Base-by-base conservation (phyloP, 345 rosid genomes). In the Pseudoturritis turrita region DNA sequence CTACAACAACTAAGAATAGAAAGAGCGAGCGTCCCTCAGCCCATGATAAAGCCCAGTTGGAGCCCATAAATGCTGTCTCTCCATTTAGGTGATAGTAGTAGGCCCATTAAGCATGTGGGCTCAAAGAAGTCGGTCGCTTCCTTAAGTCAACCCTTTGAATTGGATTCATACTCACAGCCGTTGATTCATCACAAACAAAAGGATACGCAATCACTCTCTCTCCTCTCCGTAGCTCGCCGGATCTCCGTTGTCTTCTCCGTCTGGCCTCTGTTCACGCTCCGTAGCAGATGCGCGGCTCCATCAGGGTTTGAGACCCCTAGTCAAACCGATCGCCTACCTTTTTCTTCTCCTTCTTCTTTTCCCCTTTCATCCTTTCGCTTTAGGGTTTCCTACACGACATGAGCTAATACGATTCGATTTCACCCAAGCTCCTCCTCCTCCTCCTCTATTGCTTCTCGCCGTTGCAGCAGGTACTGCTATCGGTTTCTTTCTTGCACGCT, bases 191-290 rank as follows among this genome's bases (percentile, higher is more conserved):
- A 14, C n/a, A 60, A 15, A 62, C 28, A 26, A 13, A 59, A 56
- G 6, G 41, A 60, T 23, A 60, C 68, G 28, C 53, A 44, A 18
- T 2, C 31, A 2, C 9, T 53, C 33, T 31, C 52, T 50, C 43
- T 61, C 61, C 44, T 10, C 18, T n/a, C 57, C 65, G 58, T 60
- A 57, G 66, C 77, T 74, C 61, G 66, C 68, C 78, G 72, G 78
- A 58, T 66, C 72, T 50, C 62, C 68, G 55, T 49, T 22, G 50
- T 37, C 44, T 36, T 65, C 52, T 65, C 47, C 58, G n/a, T 54
- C 60, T 35, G 39, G 55, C 23, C 10, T 54, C 59, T 31, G 45
- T 64, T 7, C 52, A 4, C 22, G 8, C 76, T 41, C 56, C 62
- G 31, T 44, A 4, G 54, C 67, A 29, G 37, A 72, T 33, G 57